phyloP scores from a whole-genome alignment of 139 green algal species.

The Tetratostichococcus sp. region DNA sequence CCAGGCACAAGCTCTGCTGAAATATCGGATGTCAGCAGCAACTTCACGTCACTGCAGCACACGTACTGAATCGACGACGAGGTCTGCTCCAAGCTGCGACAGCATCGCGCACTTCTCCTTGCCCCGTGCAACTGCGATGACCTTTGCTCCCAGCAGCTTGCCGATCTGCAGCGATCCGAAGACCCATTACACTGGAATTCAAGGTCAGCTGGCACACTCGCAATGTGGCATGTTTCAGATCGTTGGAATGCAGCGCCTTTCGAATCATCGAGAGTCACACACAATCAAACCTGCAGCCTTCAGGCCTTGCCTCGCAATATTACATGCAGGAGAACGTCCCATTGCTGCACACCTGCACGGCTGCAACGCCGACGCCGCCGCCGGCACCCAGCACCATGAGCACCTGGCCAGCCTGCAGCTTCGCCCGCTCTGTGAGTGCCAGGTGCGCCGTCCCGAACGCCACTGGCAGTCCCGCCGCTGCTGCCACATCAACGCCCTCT shows the following conservation, averaged over 20 bases:
- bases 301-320: no score
- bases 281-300: no score
- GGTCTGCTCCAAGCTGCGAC: slow-evolving; percentile 42
- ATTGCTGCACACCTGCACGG: slow-evolving; percentile 79
- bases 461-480: slow-evolving; percentile 68
- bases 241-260: no score
- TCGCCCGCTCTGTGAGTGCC: slow-evolving; percentile 61
- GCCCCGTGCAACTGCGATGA: slow-evolving; percentile 61
- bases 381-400: slow-evolving; percentile 79
- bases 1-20: no score
- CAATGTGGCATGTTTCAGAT: no score
- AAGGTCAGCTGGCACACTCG: no score
- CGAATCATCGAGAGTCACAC: no score
- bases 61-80: slow-evolving; percentile 42
- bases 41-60: no score
- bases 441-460: slow-evolving; percentile 84
- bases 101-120: slow-evolving; percentile 35
- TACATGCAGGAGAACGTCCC: no score
- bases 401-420: slow-evolving; percentile 63
- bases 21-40: no score
- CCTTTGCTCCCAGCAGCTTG: slow-evolving; percentile 51
- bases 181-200: no score
- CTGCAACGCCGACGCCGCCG: slow-evolving; percentile 81
- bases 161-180: slow-evolving; percentile 42
- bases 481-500: slow-evolving; percentile 39